Evolutionary conservation across 345 rosid species (phyloP).

Genomic region (Rhodamnia argentea): DNA sequence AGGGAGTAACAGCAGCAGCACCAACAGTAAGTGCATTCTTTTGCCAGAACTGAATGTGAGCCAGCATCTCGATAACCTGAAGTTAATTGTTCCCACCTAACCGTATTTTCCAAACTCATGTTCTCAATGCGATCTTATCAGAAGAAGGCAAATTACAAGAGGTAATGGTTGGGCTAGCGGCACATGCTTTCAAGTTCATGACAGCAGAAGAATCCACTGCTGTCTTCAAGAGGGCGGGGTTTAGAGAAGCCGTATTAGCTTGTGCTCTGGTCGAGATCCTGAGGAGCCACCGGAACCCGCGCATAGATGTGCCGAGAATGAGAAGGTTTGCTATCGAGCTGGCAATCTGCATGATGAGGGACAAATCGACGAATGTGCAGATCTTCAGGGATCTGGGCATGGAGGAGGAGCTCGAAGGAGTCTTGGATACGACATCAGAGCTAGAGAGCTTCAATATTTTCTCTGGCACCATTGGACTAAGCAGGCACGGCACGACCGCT

Average conservation of each 20-base stretch:
- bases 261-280: conserved; percentile 32
- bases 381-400: conserved; percentile 34
- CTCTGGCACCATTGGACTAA: conserved; percentile 64
- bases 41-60: background rate
- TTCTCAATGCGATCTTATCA: conserved; percentile 46
- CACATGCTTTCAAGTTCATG: conserved; percentile 46
- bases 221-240: conserved; percentile 24
- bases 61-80: background rate
- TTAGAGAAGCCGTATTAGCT: conserved; percentile 30
- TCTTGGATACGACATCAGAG: conserved; percentile 67
- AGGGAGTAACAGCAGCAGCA: conserved; percentile 41
- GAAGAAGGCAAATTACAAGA: conserved; percentile 63
- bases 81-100: background rate
- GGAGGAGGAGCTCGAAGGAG: conserved; percentile 44
- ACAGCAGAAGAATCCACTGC: conserved; percentile 31
- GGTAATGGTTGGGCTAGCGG: conserved; percentile 65
- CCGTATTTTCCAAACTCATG: conserved; percentile 24
- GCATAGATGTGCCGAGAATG: conserved; percentile 49
- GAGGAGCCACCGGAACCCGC: conserved; percentile 35
- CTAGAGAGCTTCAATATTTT: conserved; percentile 70
- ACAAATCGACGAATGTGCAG: conserved; percentile 13
- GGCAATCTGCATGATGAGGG: conserved; percentile 74
- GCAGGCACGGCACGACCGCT: conserved; percentile 51
- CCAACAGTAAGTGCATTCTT: conserved; percentile 38
- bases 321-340: conserved; percentile 65